Base-by-base conservation (phyloP, 352 stramenopile genomes). In the Salisapilia sapeloensis region DNA sequence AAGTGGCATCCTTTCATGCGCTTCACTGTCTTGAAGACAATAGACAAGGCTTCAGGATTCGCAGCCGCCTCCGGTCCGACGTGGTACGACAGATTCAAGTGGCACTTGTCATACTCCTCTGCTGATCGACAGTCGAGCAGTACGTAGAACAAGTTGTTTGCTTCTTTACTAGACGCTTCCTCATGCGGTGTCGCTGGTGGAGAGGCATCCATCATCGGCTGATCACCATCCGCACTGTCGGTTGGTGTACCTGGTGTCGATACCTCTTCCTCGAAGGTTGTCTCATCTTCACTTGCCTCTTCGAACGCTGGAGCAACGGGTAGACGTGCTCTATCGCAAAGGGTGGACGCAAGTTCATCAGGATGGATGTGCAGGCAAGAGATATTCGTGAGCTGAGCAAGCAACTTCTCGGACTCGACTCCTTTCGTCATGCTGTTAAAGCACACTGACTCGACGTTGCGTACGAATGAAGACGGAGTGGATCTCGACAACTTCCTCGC, bases 1-100 rank as follows among this genome's bases (percentile, higher is more conserved):
- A 92, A 92, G 31, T 92, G 77, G 29, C 71, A 89, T 1, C 76
- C 74, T 60, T 92, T 90, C 74, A 92, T 92, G 4, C 60, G 50
- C 17, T 51, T 53, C 24, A 92, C 89, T 0, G 70, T 72, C 29
- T 87, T 78, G 42, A 92, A 61, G 7, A 92, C 52, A 18, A 67
- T 56, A 13, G 67, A 56, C 11, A 92, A 43, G 6, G 59, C 71
- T 30, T 90, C 74, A 4, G 77, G 71, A 21, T 55, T 75, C 8
- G 48, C 50, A 15, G 81, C 61, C 13, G 90, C 55, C 11, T 74
- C 71, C 23, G 77, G 77, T 31, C 90, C 74, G 7, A 92, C 80
- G 35, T 92, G 71, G 42, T 90, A 84, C 27, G 77, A 92, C 12
- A 87, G 51, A 25, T 58, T 86, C 15, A 92, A 42, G 34, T 92